Conservation (phyloP, 768 basidiomycete genomes). For the Boletus bicolor region DNA sequence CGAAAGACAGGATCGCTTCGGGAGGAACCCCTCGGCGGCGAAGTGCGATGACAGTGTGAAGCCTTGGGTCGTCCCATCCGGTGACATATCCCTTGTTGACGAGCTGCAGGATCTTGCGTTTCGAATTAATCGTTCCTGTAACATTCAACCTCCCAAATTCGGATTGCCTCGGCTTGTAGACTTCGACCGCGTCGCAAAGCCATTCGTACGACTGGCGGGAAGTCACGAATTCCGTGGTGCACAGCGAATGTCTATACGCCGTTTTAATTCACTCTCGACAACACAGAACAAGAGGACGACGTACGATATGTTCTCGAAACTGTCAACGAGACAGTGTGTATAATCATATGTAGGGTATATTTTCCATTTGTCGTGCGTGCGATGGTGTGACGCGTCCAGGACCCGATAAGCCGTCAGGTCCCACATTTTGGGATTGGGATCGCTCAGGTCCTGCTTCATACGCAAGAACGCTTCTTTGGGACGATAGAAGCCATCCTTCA, state of each 20-base stretch:
- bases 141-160: conserved; percentile 93
- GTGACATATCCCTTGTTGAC: conserved; percentile 81
- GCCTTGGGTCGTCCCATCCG: conserved; percentile 97
- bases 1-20: conserved; percentile 90
- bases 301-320: conserved; percentile 98
- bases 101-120: conserved; percentile 88
- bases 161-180: conserved; percentile 96
- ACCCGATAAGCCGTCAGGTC: conserved; percentile 96
- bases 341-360: conserved; percentile 99
- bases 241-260: conserved; percentile 80
- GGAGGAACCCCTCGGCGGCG: conserved; percentile 96
- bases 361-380: conserved; percentile 90
- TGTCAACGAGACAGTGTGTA: conserved; percentile 97
- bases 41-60: conserved; percentile 95
- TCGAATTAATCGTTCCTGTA: conserved; percentile 94
- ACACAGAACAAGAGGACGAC: conserved; percentile 32
- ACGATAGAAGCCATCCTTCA: conserved; percentile 87
- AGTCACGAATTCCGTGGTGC: conserved; percentile 92
- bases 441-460: conserved; percentile 95
- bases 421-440: conserved; percentile 99
- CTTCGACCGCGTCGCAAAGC: conserved; percentile 96
- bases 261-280: not conserved
- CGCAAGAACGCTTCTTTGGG: conserved; percentile 91
- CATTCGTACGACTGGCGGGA: conserved; percentile 98
- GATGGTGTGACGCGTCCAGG: conserved; percentile 85